Evolutionary conservation across 352 stramenopile species (phyloP).

Genomic region (Paralagenidium karlingii): DNA sequence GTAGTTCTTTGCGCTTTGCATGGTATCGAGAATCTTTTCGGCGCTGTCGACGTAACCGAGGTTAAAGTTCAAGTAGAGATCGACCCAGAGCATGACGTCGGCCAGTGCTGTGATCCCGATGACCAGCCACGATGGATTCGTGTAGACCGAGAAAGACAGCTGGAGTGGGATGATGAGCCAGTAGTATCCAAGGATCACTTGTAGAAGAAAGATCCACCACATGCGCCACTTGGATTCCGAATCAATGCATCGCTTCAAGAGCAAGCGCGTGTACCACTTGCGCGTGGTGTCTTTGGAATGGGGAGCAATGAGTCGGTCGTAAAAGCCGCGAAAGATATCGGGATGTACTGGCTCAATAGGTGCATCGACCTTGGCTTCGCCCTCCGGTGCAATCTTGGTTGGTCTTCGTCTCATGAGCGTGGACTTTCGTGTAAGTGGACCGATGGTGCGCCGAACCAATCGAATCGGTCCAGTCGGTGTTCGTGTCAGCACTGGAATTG

Average conservation of each 20-base stretch:
- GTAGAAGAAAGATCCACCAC: conserved; percentile 31
- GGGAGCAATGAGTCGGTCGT: too few species aligned
- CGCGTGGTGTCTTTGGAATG: too few species aligned
- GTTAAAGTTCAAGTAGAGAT: conserved; percentile 48
- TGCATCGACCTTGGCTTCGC: too few species aligned
- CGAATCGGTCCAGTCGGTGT: too few species aligned
- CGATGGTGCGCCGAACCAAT: too few species aligned
- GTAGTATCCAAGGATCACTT: conserved; percentile 36
- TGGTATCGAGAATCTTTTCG: conserved; percentile 45
- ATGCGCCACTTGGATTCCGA: conserved; percentile 19
- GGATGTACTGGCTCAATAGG: too few species aligned
- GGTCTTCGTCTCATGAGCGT: too few species aligned
- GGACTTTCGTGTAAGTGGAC: too few species aligned
- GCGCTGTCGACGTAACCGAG: conserved; percentile 29
- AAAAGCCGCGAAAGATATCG: too few species aligned
- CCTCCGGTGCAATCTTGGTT: too few species aligned
- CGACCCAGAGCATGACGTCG: conserved; percentile 25
- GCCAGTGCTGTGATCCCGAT: conserved; percentile 15
- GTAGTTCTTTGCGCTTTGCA: conserved; percentile 17
- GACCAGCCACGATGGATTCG: conserved; percentile 16
- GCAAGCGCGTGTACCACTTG: conserved; percentile 14
- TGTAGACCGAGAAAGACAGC: conserved; percentile 19
- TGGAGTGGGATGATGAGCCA: conserved; percentile 37
- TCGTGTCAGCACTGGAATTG: too few species aligned
- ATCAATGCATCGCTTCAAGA: conserved; percentile 25